These are phyloP conservation scores for Metschnikowia koreensis DNA, from an alignment of 805 yeast genomes.

Conservation along the genomic window DNA sequence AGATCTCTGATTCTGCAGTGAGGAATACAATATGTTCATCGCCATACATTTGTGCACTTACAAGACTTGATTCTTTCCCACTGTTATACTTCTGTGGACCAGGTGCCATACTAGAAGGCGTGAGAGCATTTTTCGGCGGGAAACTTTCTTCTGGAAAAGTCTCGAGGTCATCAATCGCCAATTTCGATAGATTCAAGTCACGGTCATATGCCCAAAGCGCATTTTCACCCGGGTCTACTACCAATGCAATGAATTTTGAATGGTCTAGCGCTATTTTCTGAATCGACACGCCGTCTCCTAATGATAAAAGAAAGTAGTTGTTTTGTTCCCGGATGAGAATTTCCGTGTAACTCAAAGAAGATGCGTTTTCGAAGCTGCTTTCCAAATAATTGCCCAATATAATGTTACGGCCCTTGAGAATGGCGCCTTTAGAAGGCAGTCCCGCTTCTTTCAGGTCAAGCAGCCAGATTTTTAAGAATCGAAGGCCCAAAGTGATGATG, in stretches of 20 bases:
- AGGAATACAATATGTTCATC: conserved; percentile 2
- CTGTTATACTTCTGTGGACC: not conserved
- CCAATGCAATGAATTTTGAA: conserved; percentile 11
- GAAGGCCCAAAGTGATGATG: conserved; percentile 57
- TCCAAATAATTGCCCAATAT: conserved; percentile 50
- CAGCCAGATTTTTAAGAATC: conserved; percentile 65
- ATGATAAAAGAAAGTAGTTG: conserved; percentile 29
- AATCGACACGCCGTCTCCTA: conserved; percentile 20
- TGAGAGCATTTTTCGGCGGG: not conserved
- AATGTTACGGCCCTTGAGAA: conserved; percentile 57
- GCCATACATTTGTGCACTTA: conserved; percentile 2
- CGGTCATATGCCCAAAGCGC: conserved; percentile 6
- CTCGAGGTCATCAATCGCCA: not conserved
- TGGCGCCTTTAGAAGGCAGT: conserved; percentile 3
- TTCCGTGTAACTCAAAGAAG: conserved; percentile 34
- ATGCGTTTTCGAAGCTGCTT: conserved; percentile 47
- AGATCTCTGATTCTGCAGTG: conserved; percentile 1
- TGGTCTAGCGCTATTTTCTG: conserved; percentile 9
- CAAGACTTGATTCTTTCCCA: not conserved
- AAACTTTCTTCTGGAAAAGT: not conserved
- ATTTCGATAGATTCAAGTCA: not conserved
- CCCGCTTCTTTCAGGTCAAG: conserved; percentile 21
- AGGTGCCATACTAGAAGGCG: conserved; percentile 2
- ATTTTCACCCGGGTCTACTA: conserved; percentile 19
- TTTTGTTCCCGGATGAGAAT: conserved; percentile 34